Percentiles rank a stretch among this genome's conserved stretches.
Evolutionary conservation across 768 basidiomycete genomes (phyloP).

Genomic region (Naganishia antarctica): DNA sequence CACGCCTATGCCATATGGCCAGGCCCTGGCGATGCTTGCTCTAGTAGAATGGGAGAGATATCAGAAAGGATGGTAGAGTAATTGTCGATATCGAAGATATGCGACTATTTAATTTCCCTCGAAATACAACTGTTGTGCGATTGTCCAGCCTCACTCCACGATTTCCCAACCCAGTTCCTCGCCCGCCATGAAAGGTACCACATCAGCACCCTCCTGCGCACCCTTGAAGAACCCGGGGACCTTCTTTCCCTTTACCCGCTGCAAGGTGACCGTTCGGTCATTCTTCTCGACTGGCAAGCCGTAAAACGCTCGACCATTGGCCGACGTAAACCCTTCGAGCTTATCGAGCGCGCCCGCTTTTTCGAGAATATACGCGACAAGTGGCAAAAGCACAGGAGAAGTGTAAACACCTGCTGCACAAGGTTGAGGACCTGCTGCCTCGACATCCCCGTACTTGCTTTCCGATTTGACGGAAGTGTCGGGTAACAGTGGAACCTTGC

Average conservation of each 20-base stretch:
- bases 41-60: constrained; percentile 52
- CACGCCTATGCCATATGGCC: constrained; percentile 61
- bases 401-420: constrained; percentile 98
- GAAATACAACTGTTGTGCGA: not conserved
- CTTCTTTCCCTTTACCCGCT: constrained; percentile 31
- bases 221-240: constrained; percentile 54
- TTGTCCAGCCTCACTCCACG: constrained; percentile 20
- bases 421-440: constrained; percentile 55
- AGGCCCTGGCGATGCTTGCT: constrained; percentile 56
- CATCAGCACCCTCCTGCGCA: constrained; percentile 19
- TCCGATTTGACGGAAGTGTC: constrained; percentile 15
- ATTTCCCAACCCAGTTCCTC: constrained; percentile 67
- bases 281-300: constrained; percentile 38
- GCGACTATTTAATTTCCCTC: not conserved
- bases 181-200: constrained; percentile 64
- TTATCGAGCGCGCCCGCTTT: constrained; percentile 79
- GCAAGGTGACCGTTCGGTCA: constrained; percentile 40
- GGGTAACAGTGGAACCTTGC: constrained; percentile 42
- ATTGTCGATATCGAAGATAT: not conserved
- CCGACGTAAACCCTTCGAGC: constrained; percentile 73
- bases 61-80: constrained; percentile 24
- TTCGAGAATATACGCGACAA: constrained; percentile 81
- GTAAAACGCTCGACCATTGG: constrained; percentile 77
- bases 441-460: constrained; percentile 24
- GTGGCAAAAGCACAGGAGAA: constrained; percentile 80